phyloP scores from a whole-genome alignment of 768 basidiomycete genomes.

The Boletus tomentosulus region DNA sequence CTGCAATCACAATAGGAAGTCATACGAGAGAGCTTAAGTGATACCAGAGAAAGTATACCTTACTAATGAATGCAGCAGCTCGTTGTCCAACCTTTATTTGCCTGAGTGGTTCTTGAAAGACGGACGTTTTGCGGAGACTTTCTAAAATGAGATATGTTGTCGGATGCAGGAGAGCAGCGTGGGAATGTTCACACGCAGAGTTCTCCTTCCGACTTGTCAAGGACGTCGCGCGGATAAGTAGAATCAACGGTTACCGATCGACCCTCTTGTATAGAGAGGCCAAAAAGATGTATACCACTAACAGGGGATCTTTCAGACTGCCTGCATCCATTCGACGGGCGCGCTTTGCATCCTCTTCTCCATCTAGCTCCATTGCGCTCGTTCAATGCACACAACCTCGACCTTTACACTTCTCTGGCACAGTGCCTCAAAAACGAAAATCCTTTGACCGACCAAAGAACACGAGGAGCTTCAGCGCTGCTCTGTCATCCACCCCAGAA shows the following conservation, averaged over 20 bases:
- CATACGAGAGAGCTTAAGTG: not conserved
- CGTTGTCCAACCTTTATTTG: not conserved
- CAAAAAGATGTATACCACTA: conserved; percentile 1
- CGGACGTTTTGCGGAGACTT: conserved; percentile 8
- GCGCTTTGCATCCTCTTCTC: not conserved
- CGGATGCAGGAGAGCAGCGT: conserved; percentile 4
- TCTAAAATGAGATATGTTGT: conserved; percentile 20
- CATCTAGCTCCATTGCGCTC: not conserved
- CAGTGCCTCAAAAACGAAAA: not conserved
- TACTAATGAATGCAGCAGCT: no score
- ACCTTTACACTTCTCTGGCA: not conserved
- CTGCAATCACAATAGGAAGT: not conserved
- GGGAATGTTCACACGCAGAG: conserved; percentile 6
- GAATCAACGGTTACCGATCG: not conserved
- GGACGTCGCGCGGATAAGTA: no score
- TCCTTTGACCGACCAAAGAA: not conserved
- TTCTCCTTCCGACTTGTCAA: not conserved
- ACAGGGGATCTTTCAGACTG: not conserved
- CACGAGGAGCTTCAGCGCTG: conserved; percentile 1
- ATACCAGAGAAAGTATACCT: not conserved
- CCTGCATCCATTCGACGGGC: conserved; percentile 7
- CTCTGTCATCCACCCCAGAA: not conserved
- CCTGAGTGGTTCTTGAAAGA: not conserved
- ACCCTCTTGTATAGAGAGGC: not conserved
- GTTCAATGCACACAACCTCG: not conserved